Base-by-base conservation (phyloP, 768 basidiomycete genomes). In the Tulasnella sp. region DNA sequence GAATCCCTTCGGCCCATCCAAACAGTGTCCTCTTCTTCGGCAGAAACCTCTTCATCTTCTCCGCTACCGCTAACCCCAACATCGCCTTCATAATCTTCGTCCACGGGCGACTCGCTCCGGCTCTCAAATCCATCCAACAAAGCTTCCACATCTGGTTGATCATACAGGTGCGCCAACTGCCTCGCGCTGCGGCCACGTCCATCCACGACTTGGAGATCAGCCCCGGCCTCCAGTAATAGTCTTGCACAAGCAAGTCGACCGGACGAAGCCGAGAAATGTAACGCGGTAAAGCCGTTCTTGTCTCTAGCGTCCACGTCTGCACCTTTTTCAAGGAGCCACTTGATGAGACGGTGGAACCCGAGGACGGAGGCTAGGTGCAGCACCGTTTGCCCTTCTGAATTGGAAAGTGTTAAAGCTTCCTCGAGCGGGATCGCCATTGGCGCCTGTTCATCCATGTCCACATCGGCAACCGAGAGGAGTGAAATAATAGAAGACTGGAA, bases 281-380 rank as follows among this genome's bases (percentile, higher is more conserved):
- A 86, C 0, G 98, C 91, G 0, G 97, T 99, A 84, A 89, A 95
- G 19, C 97, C 97, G 84, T 96, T 97, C 73, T 90, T 88, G 85
- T 99, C 98, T 74, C 94, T 91, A 19, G 88, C 89, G 83, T 99
- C 95, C 76, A 96, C 82, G 83, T 96, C 94, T 48, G 92, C 91
- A 9, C 89, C 90, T 77, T 89, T 93, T 5, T 87, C 85, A 79
- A 97, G 86, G 79, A 99, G 87, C 86, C 94, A 94, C 71, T 87
- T 83, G 24, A 92, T 89, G 42, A 99, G 89, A 7, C 90, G 86
- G 12, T 90, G 86, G 84, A 94, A 94, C 40, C 92, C 92, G 78
- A 96, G 90, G 83, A 95, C 91, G 7, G 91, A 88, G 1, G 96
- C 92, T 68, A 98, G 87, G 84, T 99, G 97, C 16, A 99, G 90